Evolutionary conservation across 805 yeast genomes (phyloP), one percentile per base, ranked within the genome.

Genomic region (Blastobotrys robertii): DNA sequence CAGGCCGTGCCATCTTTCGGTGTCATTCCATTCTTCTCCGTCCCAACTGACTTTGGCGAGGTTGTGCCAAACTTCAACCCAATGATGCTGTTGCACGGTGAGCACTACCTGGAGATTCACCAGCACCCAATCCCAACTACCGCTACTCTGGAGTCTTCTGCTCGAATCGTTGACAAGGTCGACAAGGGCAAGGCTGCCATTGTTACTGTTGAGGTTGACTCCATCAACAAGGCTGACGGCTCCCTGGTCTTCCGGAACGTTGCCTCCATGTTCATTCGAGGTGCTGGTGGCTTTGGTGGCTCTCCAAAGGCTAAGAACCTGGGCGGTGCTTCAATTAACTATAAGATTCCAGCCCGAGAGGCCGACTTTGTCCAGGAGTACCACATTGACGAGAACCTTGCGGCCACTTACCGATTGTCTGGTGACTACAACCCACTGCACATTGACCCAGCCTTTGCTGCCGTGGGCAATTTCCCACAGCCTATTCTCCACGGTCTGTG

Each of bases 371-470:
- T 72, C 44, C 61, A 64, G 37, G 74, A 70, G 35, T 72, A 76
- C 54, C 64, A 72, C 50, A 83, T 92, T 2, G 59, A 72, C 22
- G 69, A 63, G 35, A 84, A 87, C 61, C 86, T 79, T 62, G 97
- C 97, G 37, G 85, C 95, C 3, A 65, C 88, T 44, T 90, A 90
- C 69, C 77, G 98, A 62, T 70, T 90, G 48, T 81, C 90, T 48
- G 97, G 96, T 43, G 98, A 90, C 69, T 80, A 79, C 63, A 90
- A 90, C 64, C 98, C 98, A 47, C 73, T 90, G 54, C 98, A 88
- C 68, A 81, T 90, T 59, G 97, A 90, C 66, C 97, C 97, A 13
- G 70, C 62, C 28, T 82, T 88, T 65, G 97, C 97, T 11, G 76
- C 79, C 50, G 84, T 84, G 44, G 97, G 90, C 38, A 82, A 81